These are phyloP conservation scores for Eucalyptus sideroxylon DNA, from an alignment of 345 rosid genomes.

Conservation along the genomic window DNA sequence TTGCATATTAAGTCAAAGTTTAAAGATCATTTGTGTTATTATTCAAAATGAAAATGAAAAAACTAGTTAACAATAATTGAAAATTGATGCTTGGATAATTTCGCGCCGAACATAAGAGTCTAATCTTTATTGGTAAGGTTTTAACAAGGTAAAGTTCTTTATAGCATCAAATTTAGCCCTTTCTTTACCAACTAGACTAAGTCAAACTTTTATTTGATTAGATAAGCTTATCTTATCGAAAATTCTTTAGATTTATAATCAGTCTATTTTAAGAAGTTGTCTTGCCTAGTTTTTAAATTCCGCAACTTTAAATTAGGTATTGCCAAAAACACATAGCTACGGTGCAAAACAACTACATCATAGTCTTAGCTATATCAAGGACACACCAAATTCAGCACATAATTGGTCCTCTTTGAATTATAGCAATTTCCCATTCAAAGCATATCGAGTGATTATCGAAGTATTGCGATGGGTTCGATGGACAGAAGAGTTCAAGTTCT, in stretches of 20 bases:
- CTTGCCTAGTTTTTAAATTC: not conserved
- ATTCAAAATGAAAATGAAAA: too few relatives aligned
- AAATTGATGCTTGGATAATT: not conserved
- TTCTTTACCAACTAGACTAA: not conserved
- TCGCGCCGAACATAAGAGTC: not conserved
- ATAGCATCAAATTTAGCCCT: not conserved
- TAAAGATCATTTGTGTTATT: too few relatives aligned
- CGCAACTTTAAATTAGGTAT: not conserved
- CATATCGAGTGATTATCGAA: not conserved
- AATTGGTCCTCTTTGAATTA: not conserved
- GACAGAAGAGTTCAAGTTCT: not conserved
- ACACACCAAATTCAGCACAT: not conserved
- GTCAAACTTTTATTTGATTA: not conserved
- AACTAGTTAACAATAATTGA: too few relatives aligned
- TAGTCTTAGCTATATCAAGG: not conserved
- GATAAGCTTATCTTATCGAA: not conserved
- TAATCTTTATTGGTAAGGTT: not conserved
- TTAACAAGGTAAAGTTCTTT: not conserved
- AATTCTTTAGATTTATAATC: too few relatives aligned
- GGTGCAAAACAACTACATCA: not conserved
- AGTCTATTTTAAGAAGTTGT: rapidly evolving
- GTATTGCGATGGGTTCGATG: not conserved
- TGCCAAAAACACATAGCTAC: not conserved
- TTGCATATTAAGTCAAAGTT: too few relatives aligned
- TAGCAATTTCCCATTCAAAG: not conserved